Conservation (phyloP, 2,329 filamentous ascomycete species). For the Epichloe sp. region DNA sequence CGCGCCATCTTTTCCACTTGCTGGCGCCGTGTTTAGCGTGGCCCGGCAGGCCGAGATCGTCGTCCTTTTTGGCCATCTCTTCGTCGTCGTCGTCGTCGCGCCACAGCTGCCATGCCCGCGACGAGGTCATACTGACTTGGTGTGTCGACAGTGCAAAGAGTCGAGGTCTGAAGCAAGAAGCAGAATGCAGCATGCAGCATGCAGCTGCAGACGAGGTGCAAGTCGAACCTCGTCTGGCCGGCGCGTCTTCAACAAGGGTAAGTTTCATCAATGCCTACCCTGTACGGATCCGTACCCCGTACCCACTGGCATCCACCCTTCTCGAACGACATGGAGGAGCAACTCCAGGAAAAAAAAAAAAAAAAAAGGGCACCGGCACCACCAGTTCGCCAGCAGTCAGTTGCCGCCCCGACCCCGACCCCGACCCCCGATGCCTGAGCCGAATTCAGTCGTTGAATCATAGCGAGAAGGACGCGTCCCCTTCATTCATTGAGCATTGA, state of each 20-base stretch:
- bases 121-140: constrained; percentile 2
- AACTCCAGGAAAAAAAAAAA: not conserved
- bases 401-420: not conserved
- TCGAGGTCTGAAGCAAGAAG: not conserved
- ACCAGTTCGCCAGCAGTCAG: not conserved
- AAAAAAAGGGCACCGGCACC: not conserved
- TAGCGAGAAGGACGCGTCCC: no score
- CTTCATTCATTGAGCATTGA: no score
- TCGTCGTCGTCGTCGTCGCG: constrained; percentile 28
- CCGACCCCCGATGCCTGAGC: no score
- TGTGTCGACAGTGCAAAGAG: not conserved
- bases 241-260: no score
- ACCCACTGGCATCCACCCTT: no score
- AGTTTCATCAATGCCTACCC: no score
- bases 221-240: no score
- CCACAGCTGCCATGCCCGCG: constrained; percentile 24
- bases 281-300: no score
- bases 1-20: constrained; percentile 28
- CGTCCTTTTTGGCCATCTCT: constrained; percentile 47
- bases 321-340: not conserved
- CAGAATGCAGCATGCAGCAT: no score
- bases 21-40: constrained; percentile 12
- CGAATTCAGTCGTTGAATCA: not conserved
- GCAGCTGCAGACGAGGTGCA: no score
- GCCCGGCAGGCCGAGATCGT: constrained; percentile 30